A percentile compares a stretch with the other conserved stretches of the same genome.
Conservation (phyloP, 305 asterid species). For the Solanum hybrid region DNA sequence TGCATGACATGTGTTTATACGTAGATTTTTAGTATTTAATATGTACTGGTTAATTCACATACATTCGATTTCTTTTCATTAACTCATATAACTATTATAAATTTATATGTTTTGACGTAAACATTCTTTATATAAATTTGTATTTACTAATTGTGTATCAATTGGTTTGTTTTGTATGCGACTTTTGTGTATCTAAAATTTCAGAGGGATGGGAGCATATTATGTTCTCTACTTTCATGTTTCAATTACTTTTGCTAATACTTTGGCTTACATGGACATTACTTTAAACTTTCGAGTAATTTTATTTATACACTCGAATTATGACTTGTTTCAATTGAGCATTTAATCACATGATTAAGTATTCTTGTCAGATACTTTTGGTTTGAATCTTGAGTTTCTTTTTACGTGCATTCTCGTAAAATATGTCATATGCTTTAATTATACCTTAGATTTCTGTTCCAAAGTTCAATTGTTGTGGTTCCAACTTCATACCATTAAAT, state of each 20-base stretch:
- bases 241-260: neutral
- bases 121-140: neutral
- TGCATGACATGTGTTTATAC: neutral
- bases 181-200: neutral
- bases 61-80: neutral
- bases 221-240: neutral
- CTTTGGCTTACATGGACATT: neutral
- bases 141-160: neutral
- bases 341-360: neutral
- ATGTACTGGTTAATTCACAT: too few species aligned
- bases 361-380: neutral
- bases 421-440: too few species aligned
- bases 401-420: too few species aligned
- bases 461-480: too few species aligned
- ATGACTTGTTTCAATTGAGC: neutral
- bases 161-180: neutral
- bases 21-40: neutral
- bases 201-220: neutral
- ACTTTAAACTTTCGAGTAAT: neutral
- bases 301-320: neutral
- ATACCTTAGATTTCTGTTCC: too few species aligned
- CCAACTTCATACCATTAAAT: too few species aligned
- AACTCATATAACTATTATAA: neutral
- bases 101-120: neutral
- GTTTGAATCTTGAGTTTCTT: neutral